These are phyloP conservation scores for Caryocar brasiliense DNA, from an alignment of 441 rosid genomes.

Conservation along the genomic window DNA sequence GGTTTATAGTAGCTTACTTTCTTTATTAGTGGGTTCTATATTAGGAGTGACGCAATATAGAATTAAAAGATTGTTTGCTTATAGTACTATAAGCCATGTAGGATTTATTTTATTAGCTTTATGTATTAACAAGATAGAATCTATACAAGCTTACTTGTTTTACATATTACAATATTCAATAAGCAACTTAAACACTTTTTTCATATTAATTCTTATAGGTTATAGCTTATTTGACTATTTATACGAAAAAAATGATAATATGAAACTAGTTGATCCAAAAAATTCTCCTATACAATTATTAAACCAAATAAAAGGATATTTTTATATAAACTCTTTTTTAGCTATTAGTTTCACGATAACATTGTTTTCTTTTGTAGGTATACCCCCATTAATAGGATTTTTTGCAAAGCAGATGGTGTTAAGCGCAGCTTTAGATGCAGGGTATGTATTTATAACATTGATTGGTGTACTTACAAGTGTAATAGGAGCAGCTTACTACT, in stretches of 20 bases:
- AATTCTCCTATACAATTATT: not conserved
- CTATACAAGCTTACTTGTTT: not conserved
- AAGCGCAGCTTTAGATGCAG: not conserved
- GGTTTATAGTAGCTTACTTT: not conserved
- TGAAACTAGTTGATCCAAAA: not conserved
- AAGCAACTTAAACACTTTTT: not conserved
- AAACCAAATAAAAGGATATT: not conserved
- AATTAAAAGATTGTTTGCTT: not conserved
- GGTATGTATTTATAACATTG: not conserved
- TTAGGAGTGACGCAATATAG: not conserved
- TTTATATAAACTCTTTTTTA: not conserved
- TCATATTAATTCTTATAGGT: not conserved
- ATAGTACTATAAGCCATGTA: too few relatives aligned
- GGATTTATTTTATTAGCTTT: too few relatives aligned
- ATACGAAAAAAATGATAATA: not conserved
- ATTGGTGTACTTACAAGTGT: not conserved
- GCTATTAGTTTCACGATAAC: not conserved
- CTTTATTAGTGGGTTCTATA: not conserved
- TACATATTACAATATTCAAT: not conserved
- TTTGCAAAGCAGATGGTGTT: not conserved
- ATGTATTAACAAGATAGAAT: too few relatives aligned
- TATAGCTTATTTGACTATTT: not conserved
- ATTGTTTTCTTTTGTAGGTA: not conserved
- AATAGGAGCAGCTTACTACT: not conserved
- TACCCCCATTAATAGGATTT: not conserved